Conservation (phyloP, 2,329 filamentous ascomycete species). For the Fusarium sarcochroum region DNA sequence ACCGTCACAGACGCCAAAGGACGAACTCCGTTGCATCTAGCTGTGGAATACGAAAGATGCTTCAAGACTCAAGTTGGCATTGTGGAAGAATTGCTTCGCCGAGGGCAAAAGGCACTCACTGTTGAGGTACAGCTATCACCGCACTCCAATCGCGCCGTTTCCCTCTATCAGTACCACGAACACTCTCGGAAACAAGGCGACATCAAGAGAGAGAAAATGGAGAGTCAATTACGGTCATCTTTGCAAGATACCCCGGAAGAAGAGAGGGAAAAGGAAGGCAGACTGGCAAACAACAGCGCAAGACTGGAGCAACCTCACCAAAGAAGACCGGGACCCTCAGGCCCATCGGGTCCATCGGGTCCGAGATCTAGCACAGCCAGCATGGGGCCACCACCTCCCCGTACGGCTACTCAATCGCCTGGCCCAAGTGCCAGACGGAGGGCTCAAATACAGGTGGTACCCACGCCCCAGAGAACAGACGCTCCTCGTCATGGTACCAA, state of each 20-base stretch:
- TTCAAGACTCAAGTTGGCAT: neutral
- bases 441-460: neutral
- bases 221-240: neutral
- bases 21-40: neutral
- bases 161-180: neutral
- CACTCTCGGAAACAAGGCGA: neutral
- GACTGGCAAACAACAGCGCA: neutral
- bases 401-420: neutral
- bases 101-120: neutral
- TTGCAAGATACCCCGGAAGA: neutral
- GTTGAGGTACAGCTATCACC: neutral
- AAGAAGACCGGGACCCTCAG: neutral
- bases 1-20: neutral
- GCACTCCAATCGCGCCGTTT: neutral
- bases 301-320: neutral
- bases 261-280: neutral
- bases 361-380: neutral
- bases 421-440: neutral
- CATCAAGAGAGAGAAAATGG: neutral
- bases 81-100: neutral
- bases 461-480: neutral
- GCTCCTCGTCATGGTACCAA: neutral
- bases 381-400: constrained; percentile 8
- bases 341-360: neutral
- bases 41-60: neutral